A percentile compares a stretch with the other conserved stretches of the same genome.
phyloP scores from a whole-genome alignment of 2,329 filamentous ascomycete species.

The Arthrinium phaeospermum region DNA sequence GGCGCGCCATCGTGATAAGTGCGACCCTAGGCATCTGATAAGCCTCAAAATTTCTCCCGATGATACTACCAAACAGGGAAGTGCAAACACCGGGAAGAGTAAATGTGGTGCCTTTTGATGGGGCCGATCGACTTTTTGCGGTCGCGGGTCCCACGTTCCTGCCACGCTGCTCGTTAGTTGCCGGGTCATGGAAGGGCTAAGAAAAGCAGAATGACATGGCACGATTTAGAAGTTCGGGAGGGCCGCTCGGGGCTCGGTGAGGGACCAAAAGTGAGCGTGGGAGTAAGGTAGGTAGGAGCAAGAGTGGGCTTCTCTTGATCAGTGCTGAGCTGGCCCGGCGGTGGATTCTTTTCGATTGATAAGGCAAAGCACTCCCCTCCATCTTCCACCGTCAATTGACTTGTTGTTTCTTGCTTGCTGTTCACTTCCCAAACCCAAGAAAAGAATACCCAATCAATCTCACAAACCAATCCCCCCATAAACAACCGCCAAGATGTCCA shows the following conservation, averaged over 20 bases:
- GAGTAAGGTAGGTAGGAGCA: neutral
- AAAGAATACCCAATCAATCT: neutral
- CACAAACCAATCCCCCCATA: neutral
- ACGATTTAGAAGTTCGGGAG: neutral
- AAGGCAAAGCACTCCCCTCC: slow-evolving; percentile 2
- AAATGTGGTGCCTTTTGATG: neutral
- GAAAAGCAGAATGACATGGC: slow-evolving; percentile 14
- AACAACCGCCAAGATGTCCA: slow-evolving; percentile 43
- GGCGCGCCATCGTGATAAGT: slow-evolving; percentile 3
- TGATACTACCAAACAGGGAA: slow-evolving; percentile 5
- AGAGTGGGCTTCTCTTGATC: slow-evolving; percentile 14
- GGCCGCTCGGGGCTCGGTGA: neutral
- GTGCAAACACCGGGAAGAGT: neutral
- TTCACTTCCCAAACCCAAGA: neutral
- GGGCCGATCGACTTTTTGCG: neutral
- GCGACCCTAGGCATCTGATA: neutral
- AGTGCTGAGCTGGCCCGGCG: neutral
- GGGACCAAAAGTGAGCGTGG: neutral
- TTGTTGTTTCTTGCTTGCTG: neutral
- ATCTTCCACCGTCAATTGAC: neutral
- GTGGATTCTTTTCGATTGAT: slow-evolving; percentile 2
- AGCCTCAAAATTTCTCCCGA: slow-evolving; percentile 1
- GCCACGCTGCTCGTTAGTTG: slow-evolving; percentile 8
- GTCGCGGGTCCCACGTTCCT: slow-evolving; percentile 5
- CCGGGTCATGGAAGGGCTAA: slow-evolving; percentile 1